Conservation (phyloP, 805 yeast species). For the Candida germanica region DNA sequence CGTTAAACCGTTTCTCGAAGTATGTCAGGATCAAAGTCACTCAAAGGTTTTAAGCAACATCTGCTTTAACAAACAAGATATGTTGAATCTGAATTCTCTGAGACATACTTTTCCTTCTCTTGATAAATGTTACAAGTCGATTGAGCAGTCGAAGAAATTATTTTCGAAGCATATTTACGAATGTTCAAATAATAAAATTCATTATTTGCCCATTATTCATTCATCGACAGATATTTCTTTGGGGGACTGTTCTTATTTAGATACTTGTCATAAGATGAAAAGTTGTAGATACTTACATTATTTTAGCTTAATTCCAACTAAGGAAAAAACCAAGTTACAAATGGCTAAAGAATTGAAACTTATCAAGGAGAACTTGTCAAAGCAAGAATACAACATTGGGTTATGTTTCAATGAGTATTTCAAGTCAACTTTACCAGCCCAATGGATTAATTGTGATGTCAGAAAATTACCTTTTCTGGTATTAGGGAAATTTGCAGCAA, state of each 20-base stretch:
- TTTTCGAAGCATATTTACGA: slow-evolving; percentile 18
- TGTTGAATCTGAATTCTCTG: slow-evolving; percentile 6
- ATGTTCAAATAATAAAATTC: slow-evolving; percentile 25
- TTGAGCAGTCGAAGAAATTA: slow-evolving; percentile 13
- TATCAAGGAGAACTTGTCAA: slow-evolving; percentile 10
- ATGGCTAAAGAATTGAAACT: slow-evolving; percentile 3
- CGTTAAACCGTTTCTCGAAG: slow-evolving; percentile 44
- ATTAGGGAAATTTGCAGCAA: slow-evolving; percentile 76
- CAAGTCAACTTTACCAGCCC: slow-evolving; percentile 51
- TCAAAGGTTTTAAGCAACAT: slow-evolving; percentile 22
- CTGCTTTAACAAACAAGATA: slow-evolving; percentile 21
- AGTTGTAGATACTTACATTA: slow-evolving; percentile 84
- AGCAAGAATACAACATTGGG: slow-evolving; percentile 47
- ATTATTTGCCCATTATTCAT: slow-evolving; percentile 27
- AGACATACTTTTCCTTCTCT: slow-evolving; percentile 11
- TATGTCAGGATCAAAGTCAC: slow-evolving; percentile 46
- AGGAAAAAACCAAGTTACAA: background rate
- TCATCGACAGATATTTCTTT: slow-evolving; percentile 62
- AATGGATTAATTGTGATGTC: slow-evolving; percentile 87
- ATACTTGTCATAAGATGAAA: slow-evolving; percentile 85
- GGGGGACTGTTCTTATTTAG: slow-evolving; percentile 93
- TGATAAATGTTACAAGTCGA: slow-evolving; percentile 14
- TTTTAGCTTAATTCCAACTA: slow-evolving; percentile 44
- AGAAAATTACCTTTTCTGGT: slow-evolving; percentile 64
- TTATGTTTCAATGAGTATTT: slow-evolving; percentile 39